A percentile compares a stretch with the other conserved stretches of the same genome.
Conservation (phyloP, 805 yeast species). For the Ogataea populi-albae region DNA sequence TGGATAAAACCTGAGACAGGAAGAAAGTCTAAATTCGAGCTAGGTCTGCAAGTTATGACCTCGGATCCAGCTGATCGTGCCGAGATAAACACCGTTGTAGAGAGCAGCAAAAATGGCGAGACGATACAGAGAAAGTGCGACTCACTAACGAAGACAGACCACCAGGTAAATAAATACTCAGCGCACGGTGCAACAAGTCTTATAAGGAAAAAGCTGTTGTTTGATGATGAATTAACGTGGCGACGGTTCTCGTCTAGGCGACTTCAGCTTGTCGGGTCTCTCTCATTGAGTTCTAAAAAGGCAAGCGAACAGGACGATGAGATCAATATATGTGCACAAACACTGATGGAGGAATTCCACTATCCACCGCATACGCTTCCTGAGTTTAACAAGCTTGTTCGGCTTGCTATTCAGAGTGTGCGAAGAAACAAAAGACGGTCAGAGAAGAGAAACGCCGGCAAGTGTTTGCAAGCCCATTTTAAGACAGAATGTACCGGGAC, state of each 20-base stretch:
- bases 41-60: too few species aligned
- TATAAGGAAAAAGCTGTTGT: conserved; percentile 62
- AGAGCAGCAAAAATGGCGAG: too few species aligned
- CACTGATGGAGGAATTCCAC: conserved; percentile 73
- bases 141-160: too few species aligned
- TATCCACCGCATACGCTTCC: conserved; percentile 54
- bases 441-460: conserved; percentile 36
- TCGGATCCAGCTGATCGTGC: too few species aligned
- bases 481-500: not conserved
- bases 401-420: conserved; percentile 93
- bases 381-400: conserved; percentile 85
- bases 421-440: conserved; percentile 80
- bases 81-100: too few species aligned
- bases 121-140: too few species aligned
- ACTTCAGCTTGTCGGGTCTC: conserved; percentile 80
- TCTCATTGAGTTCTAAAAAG: conserved; percentile 57
- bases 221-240: conserved; percentile 83
- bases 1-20: too few species aligned
- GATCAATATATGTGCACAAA: conserved; percentile 73
- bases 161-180: too few species aligned
- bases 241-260: conserved; percentile 87
- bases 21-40: too few species aligned
- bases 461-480: conserved; percentile 5
- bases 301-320: conserved; percentile 92
- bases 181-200: conserved; percentile 34